phyloP scores from a whole-genome alignment of 495 filamentous ascomycete genomes.

The Astrothelium macrocarpum region DNA sequence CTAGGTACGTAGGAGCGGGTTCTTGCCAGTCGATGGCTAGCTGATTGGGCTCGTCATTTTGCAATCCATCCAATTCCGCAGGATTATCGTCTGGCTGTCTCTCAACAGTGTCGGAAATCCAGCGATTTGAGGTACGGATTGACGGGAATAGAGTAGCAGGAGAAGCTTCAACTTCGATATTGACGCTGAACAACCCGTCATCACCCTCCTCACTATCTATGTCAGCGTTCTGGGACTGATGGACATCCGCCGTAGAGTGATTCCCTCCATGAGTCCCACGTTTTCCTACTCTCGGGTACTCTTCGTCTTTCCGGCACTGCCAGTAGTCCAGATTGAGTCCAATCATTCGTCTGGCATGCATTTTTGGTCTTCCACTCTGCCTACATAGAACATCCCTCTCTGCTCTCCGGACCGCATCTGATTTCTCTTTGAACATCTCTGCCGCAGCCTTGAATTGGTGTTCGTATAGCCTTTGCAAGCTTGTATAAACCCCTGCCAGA shows the following conservation, averaged over 20 bases:
- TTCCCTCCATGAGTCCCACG: constrained; percentile 9
- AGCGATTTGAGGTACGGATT: constrained; percentile 54
- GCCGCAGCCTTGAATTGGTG: constrained; percentile 51
- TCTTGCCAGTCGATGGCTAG: constrained; percentile 55
- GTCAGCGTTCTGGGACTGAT: constrained; percentile 8
- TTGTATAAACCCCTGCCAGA: constrained; percentile 66
- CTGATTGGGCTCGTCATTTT: constrained; percentile 25
- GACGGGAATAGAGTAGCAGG: constrained; percentile 44
- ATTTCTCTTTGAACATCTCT: constrained; percentile 41
- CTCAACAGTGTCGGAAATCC: constrained; percentile 53
- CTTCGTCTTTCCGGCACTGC: constrained; percentile 25
- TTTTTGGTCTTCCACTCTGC: constrained; percentile 63
- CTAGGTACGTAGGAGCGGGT: constrained; percentile 40
- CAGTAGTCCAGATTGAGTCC: constrained; percentile 83
- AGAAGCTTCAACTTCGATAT: constrained; percentile 54
- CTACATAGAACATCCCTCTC: constrained; percentile 50
- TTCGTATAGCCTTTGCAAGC: constrained; percentile 52
- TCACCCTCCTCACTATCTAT: constrained; percentile 22
- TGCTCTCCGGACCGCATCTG: constrained; percentile 35
- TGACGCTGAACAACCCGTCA: constrained; percentile 45
- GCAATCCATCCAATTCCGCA: constrained; percentile 33
- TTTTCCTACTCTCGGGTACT: neutral
- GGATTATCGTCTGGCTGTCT: constrained; percentile 31
- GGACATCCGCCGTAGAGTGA: constrained; percentile 19
- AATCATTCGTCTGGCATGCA: constrained; percentile 62